Conservation (phyloP, 1,284 basidiomycete species). For the Ustilago cynodontis region DNA sequence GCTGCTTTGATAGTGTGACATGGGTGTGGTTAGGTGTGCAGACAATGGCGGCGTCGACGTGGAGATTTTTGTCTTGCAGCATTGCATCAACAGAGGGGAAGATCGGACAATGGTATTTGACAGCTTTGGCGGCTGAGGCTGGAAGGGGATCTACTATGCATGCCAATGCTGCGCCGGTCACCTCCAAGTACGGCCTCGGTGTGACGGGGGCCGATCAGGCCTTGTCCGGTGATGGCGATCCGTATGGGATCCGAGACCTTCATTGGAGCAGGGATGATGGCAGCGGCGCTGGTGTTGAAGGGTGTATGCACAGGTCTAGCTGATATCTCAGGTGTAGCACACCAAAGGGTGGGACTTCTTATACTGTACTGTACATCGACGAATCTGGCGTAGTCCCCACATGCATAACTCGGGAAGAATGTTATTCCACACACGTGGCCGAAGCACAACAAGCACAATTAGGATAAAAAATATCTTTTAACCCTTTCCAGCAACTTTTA, state of each 20-base stretch:
- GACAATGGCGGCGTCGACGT: slow-evolving; percentile 1
- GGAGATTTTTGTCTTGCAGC: not conserved
- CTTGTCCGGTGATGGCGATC: not conserved
- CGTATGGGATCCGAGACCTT: not conserved
- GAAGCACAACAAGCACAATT: too few relatives aligned
- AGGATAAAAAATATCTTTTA: too few relatives aligned
- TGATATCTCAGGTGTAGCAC: too few relatives aligned
- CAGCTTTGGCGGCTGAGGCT: not conserved
- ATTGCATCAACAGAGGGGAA: not conserved
- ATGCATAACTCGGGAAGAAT: too few relatives aligned
- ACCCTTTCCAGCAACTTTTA: too few relatives aligned
- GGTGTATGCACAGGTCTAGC: too few relatives aligned
- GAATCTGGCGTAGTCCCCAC: too few relatives aligned
- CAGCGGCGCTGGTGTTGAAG: too few relatives aligned
- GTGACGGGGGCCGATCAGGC: not conserved
- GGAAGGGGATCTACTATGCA: not conserved
- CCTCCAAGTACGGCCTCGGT: not conserved
- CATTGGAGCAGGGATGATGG: not conserved
- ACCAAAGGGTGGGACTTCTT: too few relatives aligned
- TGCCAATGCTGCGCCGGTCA: not conserved
- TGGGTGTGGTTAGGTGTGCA: not conserved
- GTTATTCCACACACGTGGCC: too few relatives aligned
- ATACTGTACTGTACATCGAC: too few relatives aligned
- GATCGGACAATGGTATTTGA: not conserved
- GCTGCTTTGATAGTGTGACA: not conserved